phyloP scores from a whole-genome alignment of 768 basidiomycete genomes.

The Pulveroboletus sp. region DNA sequence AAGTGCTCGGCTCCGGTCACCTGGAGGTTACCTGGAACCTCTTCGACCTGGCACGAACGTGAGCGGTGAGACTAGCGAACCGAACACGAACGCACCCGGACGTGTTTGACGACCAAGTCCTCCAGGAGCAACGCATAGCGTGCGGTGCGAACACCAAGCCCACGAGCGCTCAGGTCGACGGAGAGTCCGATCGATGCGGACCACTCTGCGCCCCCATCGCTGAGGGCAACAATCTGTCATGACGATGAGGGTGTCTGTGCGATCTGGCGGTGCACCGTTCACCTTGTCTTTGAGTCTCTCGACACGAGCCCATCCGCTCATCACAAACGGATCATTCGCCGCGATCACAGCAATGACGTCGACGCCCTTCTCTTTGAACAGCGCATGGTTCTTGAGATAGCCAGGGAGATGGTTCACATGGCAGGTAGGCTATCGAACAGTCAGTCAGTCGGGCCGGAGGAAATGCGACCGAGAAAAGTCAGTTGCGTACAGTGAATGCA shows the following conservation, averaged over 20 bases:
- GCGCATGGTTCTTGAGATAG: conserved; percentile 41
- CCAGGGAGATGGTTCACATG: conserved; percentile 42
- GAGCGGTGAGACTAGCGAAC: background rate
- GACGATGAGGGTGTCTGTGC: background rate
- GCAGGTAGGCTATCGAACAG: conserved; percentile 34
- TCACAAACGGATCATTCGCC: conserved; percentile 57
- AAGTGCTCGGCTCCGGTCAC: conserved; percentile 13
- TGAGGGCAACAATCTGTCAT: conserved; percentile 52
- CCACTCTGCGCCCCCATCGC: conserved; percentile 54
- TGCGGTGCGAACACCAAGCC: conserved; percentile 53
- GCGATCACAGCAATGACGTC: conserved; percentile 49
- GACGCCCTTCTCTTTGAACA: conserved; percentile 51
- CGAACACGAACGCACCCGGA: conserved; percentile 41
- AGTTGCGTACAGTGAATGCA: conserved; percentile 62
- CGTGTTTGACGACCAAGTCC: conserved; percentile 62
- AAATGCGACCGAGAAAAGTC: background rate
- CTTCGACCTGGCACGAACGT: conserved; percentile 11
- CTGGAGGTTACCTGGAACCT: background rate
- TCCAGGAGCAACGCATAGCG: conserved; percentile 67
- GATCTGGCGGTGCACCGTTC: conserved; percentile 24
- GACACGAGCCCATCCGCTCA: conserved; percentile 58
- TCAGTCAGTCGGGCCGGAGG: background rate
- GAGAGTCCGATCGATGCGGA: conserved; percentile 51
- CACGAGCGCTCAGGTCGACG: conserved; percentile 44
- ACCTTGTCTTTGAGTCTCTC: conserved; percentile 67